Conservation (phyloP, 1,139 yeast genomes). For the Nematodospora anomalae region DNA sequence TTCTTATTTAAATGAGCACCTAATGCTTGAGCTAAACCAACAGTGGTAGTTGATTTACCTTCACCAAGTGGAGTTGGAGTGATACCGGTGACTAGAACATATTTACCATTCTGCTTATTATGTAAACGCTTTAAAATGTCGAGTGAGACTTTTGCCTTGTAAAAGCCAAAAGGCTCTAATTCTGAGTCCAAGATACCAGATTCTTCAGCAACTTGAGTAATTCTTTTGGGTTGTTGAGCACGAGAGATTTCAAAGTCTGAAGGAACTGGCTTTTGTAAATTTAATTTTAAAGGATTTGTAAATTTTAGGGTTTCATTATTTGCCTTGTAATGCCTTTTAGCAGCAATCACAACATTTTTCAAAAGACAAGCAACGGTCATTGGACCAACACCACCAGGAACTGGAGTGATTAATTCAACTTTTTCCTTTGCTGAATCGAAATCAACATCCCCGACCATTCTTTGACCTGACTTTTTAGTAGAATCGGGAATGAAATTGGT, state of each 20-base stretch:
- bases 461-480: slow-evolving; percentile 76
- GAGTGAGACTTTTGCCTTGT: slow-evolving; percentile 88
- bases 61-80: slow-evolving; percentile 99
- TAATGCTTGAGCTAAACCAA: slow-evolving; percentile 93
- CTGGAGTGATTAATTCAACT: slow-evolving; percentile 87
- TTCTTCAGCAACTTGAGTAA: slow-evolving; percentile 78
- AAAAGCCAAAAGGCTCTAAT: slow-evolving; percentile 87
- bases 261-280: slow-evolving; percentile 80
- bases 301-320: slow-evolving; percentile 51
- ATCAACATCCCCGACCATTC: slow-evolving; percentile 94
- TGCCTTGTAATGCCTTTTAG: slow-evolving; percentile 53
- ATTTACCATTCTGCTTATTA: slow-evolving; percentile 75
- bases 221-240: slow-evolving; percentile 83
- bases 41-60: slow-evolving; percentile 96
- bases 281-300: slow-evolving; percentile 62
- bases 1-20: slow-evolving; percentile 89
- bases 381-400: slow-evolving; percentile 99
- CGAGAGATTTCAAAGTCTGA: slow-evolving; percentile 92
- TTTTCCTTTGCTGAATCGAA: slow-evolving; percentile 62
- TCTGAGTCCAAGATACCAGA: slow-evolving; percentile 81
- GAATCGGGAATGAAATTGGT: slow-evolving; percentile 83
- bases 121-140: slow-evolving; percentile 72
- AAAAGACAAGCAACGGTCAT: slow-evolving; percentile 98
- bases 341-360: slow-evolving; percentile 83
- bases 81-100: slow-evolving; percentile 92